Evolutionary conservation across 2,329 filamentous ascomycete species (phyloP).

Genomic region (Fusarium sp.): DNA sequence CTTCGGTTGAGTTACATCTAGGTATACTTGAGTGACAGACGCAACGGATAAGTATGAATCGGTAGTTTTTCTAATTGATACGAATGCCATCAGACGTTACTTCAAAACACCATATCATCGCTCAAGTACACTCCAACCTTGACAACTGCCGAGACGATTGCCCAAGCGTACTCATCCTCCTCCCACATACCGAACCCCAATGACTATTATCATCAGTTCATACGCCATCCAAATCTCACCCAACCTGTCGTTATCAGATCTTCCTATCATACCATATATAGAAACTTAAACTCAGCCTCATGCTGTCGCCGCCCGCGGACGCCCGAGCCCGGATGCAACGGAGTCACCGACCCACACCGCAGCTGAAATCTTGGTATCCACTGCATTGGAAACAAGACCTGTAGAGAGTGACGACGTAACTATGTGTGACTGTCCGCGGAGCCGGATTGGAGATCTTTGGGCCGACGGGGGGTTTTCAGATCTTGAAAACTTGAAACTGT

Average conservation of each 20-base stretch:
- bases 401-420: slow-evolving; percentile 9
- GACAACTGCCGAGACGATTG: not conserved
- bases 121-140: not conserved
- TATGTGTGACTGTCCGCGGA: slow-evolving; percentile 1
- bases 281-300: slow-evolving; percentile 5
- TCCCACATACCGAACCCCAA: not conserved
- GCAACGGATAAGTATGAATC: not conserved
- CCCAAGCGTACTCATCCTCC: not conserved
- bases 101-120: not conserved
- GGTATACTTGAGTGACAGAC: not conserved
- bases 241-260: not conserved
- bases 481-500: slow-evolving; percentile 3
- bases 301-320: slow-evolving; percentile 4
- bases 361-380: slow-evolving; percentile 11
- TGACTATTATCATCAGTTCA: not conserved
- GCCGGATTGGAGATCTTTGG: not conserved
- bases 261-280: not conserved
- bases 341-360: slow-evolving; percentile 4
- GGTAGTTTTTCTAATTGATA: not conserved
- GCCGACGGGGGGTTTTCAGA: slow-evolving; percentile 1
- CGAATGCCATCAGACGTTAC: not conserved
- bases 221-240: not conserved
- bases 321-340: slow-evolving; percentile 2
- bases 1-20: not conserved
- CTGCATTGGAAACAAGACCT: not conserved